phyloP scores from a whole-genome alignment of 106 monocot genomes.

The Dendrobium officinale region DNA sequence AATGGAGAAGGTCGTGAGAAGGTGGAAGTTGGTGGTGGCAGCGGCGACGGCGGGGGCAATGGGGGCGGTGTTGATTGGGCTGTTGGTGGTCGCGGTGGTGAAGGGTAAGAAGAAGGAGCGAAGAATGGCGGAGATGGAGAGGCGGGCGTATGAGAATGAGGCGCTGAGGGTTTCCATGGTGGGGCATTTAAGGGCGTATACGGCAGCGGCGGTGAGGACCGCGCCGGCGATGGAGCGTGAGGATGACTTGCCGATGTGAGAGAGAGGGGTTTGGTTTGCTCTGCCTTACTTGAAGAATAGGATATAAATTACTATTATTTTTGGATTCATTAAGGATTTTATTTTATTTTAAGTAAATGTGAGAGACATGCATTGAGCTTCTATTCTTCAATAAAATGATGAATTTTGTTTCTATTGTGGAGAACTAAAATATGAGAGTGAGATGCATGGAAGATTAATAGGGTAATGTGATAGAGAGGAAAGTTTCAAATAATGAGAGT shows the following conservation, averaged over 20 bases:
- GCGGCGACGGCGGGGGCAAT: slow-evolving; percentile 11
- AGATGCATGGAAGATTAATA: too few relatives aligned
- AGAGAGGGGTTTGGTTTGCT: background rate
- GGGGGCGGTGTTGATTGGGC: slow-evolving; percentile 29
- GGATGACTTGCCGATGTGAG: background rate
- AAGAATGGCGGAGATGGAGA: slow-evolving; percentile 52
- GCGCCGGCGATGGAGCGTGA: slow-evolving; percentile 34
- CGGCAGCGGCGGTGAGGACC: slow-evolving; percentile 39
- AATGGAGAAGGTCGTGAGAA: slow-evolving; percentile 2
- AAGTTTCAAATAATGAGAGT: too few relatives aligned
- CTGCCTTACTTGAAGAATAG: too few relatives aligned
- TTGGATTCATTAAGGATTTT: too few relatives aligned
- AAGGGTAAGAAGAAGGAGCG: slow-evolving; percentile 28
- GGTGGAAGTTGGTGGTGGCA: slow-evolving; percentile 33
- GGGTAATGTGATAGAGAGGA: too few relatives aligned
- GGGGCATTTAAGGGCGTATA: slow-evolving; percentile 50
- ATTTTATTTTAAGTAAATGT: too few relatives aligned
- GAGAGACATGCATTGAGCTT: too few relatives aligned
- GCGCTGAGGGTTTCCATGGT: slow-evolving; percentile 65
- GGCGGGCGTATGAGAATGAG: slow-evolving; percentile 71
- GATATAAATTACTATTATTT: too few relatives aligned
- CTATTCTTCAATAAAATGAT: too few relatives aligned
- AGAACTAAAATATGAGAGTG: too few relatives aligned
- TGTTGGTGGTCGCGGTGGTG: slow-evolving; percentile 43
- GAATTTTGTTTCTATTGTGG: too few relatives aligned